Evolutionary conservation across 2,329 filamentous ascomycete species (phyloP).

Genomic region (Gnomoniopsis sp.): DNA sequence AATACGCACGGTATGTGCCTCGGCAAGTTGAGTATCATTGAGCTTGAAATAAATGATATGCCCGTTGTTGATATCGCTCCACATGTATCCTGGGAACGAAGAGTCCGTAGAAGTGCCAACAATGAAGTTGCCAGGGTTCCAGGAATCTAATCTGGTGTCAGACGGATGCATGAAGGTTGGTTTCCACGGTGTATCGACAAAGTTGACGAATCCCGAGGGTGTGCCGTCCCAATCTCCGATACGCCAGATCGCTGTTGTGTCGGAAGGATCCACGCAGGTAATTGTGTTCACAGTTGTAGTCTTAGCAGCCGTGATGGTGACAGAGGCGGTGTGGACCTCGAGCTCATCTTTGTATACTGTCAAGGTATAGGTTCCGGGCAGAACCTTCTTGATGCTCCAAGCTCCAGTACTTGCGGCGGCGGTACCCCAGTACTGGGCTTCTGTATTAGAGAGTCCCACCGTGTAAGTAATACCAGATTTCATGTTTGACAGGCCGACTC

Average conservation of each 20-base stretch:
- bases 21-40: slow-evolving; percentile 25
- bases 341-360: slow-evolving; percentile 33
- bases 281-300: slow-evolving; percentile 28
- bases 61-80: slow-evolving; percentile 38
- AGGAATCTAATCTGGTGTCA: slow-evolving; percentile 27
- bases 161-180: slow-evolving; percentile 40
- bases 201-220: slow-evolving; percentile 32
- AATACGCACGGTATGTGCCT: slow-evolving; percentile 26
- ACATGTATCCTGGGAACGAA: slow-evolving; percentile 38
- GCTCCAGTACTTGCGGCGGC: slow-evolving; percentile 24
- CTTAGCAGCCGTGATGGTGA: slow-evolving; percentile 27
- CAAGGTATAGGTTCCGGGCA: slow-evolving; percentile 30
- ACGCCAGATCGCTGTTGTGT: slow-evolving; percentile 31
- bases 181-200: slow-evolving; percentile 35
- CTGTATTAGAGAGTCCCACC: slow-evolving; percentile 31
- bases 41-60: slow-evolving; percentile 38
- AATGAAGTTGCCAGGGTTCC: slow-evolving; percentile 32
- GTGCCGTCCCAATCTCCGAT: slow-evolving; percentile 35
- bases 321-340: slow-evolving; percentile 25
- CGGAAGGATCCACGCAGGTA: slow-evolving; percentile 28
- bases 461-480: slow-evolving; percentile 36
- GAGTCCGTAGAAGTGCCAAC: slow-evolving; percentile 31
- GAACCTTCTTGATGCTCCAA: slow-evolving; percentile 28
- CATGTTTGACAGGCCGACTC: slow-evolving; percentile 33
- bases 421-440: slow-evolving; percentile 34